Conservation (phyloP, 2,329 filamentous ascomycete genomes). For the Cytospora piceae region DNA sequence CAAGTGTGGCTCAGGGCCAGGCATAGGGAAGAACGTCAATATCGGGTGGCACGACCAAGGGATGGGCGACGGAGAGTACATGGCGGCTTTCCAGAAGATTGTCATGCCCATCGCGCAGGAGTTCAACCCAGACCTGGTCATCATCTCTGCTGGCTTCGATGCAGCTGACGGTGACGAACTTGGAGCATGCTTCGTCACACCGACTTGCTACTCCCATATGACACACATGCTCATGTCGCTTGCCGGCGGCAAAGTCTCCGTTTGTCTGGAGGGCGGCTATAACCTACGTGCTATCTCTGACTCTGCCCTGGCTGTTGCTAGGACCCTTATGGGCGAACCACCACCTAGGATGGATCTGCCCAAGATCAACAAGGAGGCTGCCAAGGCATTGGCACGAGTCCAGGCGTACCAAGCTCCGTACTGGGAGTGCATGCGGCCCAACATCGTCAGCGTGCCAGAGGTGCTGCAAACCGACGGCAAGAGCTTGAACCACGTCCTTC, state of each 20-base stretch:
- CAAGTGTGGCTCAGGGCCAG: conserved; percentile 59
- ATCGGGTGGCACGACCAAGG: conserved; percentile 70
- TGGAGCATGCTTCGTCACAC: conserved; percentile 90
- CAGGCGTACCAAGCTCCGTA: conserved; percentile 68
- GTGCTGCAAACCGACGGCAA: conserved; percentile 58
- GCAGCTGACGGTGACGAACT: conserved; percentile 92
- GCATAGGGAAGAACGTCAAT: conserved; percentile 66
- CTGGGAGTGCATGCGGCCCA: conserved; percentile 87
- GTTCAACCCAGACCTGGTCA: conserved; percentile 91
- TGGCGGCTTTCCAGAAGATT: conserved; percentile 93
- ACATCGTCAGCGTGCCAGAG: conserved; percentile 58
- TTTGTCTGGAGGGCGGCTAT: conserved; percentile 95
- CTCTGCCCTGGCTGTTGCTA: conserved; percentile 88
- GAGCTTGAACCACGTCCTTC: conserved; percentile 78
- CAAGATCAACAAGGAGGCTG: conserved; percentile 61
- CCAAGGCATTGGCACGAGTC: conserved; percentile 59
- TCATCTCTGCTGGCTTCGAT: conserved; percentile 95
- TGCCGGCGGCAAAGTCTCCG: conserved; percentile 83
- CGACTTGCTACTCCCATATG: conserved; percentile 94
- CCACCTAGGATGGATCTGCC: conserved; percentile 66
- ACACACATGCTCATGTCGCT: conserved; percentile 98
- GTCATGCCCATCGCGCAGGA: conserved; percentile 96
- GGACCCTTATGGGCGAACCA: conserved; percentile 93
- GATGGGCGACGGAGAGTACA: conserved; percentile 96
- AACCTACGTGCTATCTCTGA: conserved; percentile 91